Percentiles rank a stretch among this genome's conserved stretches.
These are phyloP conservation scores for Cutaneotrichosporon curvatum DNA, from an alignment of 1,284 basidiomycete genomes.

Conservation along the genomic window DNA sequence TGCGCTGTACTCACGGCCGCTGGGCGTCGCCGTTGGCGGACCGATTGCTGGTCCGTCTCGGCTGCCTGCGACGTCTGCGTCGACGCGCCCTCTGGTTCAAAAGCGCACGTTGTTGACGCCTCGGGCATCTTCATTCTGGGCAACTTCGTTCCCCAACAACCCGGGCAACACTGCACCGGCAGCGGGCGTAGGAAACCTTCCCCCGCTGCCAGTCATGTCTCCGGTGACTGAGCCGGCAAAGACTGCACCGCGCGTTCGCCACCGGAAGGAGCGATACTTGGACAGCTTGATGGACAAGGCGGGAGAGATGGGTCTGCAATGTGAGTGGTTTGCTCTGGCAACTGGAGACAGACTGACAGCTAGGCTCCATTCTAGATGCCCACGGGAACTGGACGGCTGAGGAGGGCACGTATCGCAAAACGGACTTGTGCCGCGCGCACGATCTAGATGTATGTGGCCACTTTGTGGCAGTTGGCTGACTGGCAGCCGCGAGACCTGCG, in stretches of 20 bases:
- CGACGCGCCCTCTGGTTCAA: too few species aligned
- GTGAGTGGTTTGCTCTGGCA: constrained; percentile 21
- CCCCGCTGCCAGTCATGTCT: constrained; percentile 7
- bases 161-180: too few species aligned
- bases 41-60: too few species aligned
- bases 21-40: too few species aligned
- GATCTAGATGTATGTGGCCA: constrained; percentile 65
- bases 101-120: constrained; percentile 4
- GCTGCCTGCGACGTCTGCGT: too few species aligned
- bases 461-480: constrained; percentile 3
- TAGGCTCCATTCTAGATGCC: constrained; percentile 79
- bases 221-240: constrained; percentile 6
- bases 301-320: constrained; percentile 41
- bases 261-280: constrained; percentile 34
- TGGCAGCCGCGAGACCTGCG: constrained; percentile 84
- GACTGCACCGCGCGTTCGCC: neutral
- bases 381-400: constrained; percentile 83
- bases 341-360: neutral
- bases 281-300: constrained; percentile 46
- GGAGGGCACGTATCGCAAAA: constrained; percentile 82
- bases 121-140: constrained; percentile 21
- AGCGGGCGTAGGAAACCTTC: neutral
- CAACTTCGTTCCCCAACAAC: constrained; percentile 6
- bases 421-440: constrained; percentile 80
- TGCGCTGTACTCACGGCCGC: too few species aligned